Conservation (phyloP, 805 yeast species). For the Scheffersomyces coipomensis region DNA sequence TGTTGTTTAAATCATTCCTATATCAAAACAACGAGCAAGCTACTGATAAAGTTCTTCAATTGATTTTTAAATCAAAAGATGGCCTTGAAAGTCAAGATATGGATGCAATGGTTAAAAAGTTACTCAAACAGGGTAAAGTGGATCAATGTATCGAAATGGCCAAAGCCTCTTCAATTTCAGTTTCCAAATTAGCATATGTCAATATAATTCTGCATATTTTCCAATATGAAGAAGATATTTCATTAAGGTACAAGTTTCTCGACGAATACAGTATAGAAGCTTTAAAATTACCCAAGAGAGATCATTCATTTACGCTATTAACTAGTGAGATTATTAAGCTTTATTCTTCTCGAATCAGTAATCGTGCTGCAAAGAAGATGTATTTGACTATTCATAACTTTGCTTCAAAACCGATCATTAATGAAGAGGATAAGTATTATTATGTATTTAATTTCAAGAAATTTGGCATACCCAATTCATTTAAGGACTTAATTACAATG, state of each 20-base stretch:
- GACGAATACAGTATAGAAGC: not conserved
- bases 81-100: slow-evolving; percentile 27
- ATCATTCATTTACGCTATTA: slow-evolving; percentile 12
- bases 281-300: slow-evolving; percentile 10
- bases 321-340: slow-evolving; percentile 15
- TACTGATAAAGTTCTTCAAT: slow-evolving; percentile 26
- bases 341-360: slow-evolving; percentile 15
- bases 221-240: not conserved
- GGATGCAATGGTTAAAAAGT: slow-evolving; percentile 20
- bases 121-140: slow-evolving; percentile 23
- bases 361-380: slow-evolving; percentile 12
- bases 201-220: slow-evolving; percentile 16
- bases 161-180: slow-evolving; percentile 12
- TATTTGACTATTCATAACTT: slow-evolving; percentile 1
- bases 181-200: slow-evolving; percentile 24
- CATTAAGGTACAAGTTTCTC: not conserved
- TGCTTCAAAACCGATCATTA: not conserved
- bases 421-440: not conserved
- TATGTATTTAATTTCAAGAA: slow-evolving; percentile 13
- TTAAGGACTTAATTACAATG: slow-evolving; percentile 14
- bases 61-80: slow-evolving; percentile 25
- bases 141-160: slow-evolving; percentile 23
- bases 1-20: slow-evolving; percentile 28
- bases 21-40: slow-evolving; percentile 23
- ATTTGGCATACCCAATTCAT: slow-evolving; percentile 16